Evolutionary conservation across 805 yeast genomes (phyloP).

Genomic region (Starmerella khaoyaiensis): DNA sequence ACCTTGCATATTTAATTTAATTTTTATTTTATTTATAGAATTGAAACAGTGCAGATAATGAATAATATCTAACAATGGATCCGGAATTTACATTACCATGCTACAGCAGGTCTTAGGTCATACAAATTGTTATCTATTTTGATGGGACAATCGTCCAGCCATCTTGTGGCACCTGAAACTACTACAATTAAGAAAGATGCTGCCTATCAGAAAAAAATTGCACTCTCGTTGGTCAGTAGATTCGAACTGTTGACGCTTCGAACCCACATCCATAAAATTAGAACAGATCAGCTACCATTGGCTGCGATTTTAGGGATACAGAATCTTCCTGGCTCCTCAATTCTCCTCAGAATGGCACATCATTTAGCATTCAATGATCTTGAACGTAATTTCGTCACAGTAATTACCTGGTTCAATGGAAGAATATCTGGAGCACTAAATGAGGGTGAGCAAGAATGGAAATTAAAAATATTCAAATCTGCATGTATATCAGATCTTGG

Average conservation of each 20-base stretch:
- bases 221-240: not conserved
- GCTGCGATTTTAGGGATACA: slow-evolving; percentile 9
- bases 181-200: no score
- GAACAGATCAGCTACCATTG: slow-evolving; percentile 4
- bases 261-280: slow-evolving; percentile 1
- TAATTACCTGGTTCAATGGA: slow-evolving; percentile 16
- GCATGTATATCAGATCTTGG: slow-evolving; percentile 9
- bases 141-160: no score
- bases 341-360: slow-evolving; percentile 16
- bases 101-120: no score
- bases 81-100: no score
- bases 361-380: slow-evolving; percentile 3
- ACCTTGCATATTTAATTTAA: not conserved
- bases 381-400: slow-evolving; percentile 3
- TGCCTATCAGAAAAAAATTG: not conserved
- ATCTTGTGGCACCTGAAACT: no score
- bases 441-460: slow-evolving; percentile 4
- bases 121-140: no score
- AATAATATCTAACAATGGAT: no score
- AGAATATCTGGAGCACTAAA: slow-evolving; percentile 8
- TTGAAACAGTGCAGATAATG: no score
- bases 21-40: not conserved
- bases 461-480: slow-evolving; percentile 14
- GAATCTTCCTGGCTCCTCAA: slow-evolving; percentile 6
- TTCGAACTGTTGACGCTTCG: slow-evolving; percentile 12